Evolutionary conservation across 228 moss, liverwort and hornwort species (phyloP).

Genomic region (Sphagnum magellanicum): DNA sequence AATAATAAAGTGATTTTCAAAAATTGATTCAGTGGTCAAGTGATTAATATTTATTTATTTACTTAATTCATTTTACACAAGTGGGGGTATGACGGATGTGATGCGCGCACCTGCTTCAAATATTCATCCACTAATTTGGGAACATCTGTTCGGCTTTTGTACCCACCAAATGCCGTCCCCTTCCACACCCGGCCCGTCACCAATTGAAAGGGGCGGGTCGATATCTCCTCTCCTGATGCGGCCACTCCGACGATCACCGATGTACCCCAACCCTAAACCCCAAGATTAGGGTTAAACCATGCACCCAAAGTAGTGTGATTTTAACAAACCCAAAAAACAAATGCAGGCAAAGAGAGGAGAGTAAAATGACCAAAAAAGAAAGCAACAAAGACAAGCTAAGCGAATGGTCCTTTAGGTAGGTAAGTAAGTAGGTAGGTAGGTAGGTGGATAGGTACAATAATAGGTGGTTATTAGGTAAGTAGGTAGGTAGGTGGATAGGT

Average conservation of each 20-base stretch:
- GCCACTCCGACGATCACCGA: slow-evolving; percentile 12
- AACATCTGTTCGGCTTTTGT: slow-evolving; percentile 8
- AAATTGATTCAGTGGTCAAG: not conserved
- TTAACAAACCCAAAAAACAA: no score
- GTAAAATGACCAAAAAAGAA: no score
- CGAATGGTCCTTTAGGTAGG: no score
- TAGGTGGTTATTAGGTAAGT: no score
- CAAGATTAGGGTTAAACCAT: no score
- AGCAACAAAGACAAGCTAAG: no score
- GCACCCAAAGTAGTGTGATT: no score
- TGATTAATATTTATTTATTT: not conserved
- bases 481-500: no score
- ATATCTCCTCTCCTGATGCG: slow-evolving; percentile 6
- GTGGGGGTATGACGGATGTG: not conserved
- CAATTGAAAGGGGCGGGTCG: slow-evolving; percentile 8
- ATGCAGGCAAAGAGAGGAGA: no score
- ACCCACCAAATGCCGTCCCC: slow-evolving; percentile 12
- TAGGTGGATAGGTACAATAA: no score
- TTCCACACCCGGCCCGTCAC: slow-evolving; percentile 9
- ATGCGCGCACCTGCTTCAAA: slow-evolving; percentile 1
- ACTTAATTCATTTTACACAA: not conserved
- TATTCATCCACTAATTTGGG: slow-evolving; percentile 10
- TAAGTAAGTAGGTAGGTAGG: no score
- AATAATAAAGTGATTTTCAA: no score
- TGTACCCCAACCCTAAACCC: slow-evolving; percentile 5